Conservation (phyloP, 2,329 filamentous ascomycete genomes). For the Aspergillus nomiae region DNA sequence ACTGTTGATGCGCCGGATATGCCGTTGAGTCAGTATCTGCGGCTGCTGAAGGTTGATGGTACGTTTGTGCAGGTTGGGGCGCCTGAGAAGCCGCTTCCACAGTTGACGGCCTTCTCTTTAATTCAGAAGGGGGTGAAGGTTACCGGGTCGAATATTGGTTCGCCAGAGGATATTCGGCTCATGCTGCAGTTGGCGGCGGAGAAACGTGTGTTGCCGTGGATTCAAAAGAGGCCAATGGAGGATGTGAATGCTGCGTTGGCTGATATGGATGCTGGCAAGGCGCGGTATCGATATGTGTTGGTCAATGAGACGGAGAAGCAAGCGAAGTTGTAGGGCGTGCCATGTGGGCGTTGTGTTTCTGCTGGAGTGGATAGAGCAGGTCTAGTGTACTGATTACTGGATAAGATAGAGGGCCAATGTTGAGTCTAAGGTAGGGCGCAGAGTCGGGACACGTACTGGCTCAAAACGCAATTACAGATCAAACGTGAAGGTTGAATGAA, state of each 20-base stretch:
- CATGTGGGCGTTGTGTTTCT: no score
- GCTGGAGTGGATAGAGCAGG: no score
- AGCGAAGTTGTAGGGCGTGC: conserved; percentile 30
- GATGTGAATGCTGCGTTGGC: conserved; percentile 46
- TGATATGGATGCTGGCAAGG: conserved; percentile 50
- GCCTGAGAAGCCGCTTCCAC: conserved; percentile 60
- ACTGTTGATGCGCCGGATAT: conserved; percentile 63
- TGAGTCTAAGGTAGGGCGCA: no score
- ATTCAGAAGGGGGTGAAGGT: conserved; percentile 59
- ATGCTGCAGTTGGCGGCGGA: conserved; percentile 48
- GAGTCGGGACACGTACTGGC: no score
- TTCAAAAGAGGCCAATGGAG: conserved; percentile 43
- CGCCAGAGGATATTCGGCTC: conserved; percentile 43
- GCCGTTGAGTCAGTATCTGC: conserved; percentile 64
- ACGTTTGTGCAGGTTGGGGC: conserved; percentile 67
- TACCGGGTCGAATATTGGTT: conserved; percentile 51
- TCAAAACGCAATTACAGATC: neutral
- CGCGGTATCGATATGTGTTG: conserved; percentile 51
- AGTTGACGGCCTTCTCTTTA: conserved; percentile 59
- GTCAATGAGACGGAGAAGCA: conserved; percentile 37
- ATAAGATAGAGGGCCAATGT: no score
- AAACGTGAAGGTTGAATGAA: neutral
- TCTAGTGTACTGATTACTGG: no score
- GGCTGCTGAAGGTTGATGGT: conserved; percentile 61
- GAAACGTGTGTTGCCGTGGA: conserved; percentile 47